Conservation (phyloP, 2,329 filamentous ascomycete genomes). For the Hymenoscyphus scutula region DNA sequence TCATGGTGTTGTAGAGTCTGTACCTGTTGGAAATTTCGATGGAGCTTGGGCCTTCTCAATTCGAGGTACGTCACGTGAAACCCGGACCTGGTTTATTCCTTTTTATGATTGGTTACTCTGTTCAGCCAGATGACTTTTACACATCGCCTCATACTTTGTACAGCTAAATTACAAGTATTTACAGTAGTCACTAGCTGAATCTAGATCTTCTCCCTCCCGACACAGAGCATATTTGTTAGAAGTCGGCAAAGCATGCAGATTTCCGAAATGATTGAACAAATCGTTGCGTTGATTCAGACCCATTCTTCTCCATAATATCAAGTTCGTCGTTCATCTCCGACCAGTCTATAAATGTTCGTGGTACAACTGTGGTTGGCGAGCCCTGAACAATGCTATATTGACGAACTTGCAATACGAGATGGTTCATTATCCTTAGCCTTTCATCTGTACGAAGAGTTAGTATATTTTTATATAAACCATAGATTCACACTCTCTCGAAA, state of each 20-base stretch:
- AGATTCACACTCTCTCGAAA: not conserved
- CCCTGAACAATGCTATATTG: not conserved
- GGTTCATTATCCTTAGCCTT: constrained; percentile 14
- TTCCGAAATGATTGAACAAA: not conserved
- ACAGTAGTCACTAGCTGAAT: too few relatives aligned
- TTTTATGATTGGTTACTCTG: too few relatives aligned
- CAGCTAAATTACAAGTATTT: too few relatives aligned
- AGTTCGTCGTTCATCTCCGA: not conserved
- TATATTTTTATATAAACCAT: not conserved
- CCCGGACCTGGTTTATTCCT: too few relatives aligned
- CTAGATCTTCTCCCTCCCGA: too few relatives aligned
- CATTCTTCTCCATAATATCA: not conserved
- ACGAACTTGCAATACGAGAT: not conserved
- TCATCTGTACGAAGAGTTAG: not conserved
- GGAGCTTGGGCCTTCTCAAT: not conserved
- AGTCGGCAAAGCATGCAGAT: not conserved
- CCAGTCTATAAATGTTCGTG: not conserved
- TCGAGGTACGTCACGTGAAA: constrained; percentile 10
- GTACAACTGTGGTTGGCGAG: not conserved
- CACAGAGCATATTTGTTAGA: too few relatives aligned
- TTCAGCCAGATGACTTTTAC: too few relatives aligned
- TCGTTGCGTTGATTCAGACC: not conserved
- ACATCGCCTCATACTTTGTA: too few relatives aligned
- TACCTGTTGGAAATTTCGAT: not conserved
- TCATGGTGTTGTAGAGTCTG: constrained; percentile 4